Evolutionary conservation across 2,329 filamentous ascomycete species (phyloP).

Genomic region (Penicillium freii): DNA sequence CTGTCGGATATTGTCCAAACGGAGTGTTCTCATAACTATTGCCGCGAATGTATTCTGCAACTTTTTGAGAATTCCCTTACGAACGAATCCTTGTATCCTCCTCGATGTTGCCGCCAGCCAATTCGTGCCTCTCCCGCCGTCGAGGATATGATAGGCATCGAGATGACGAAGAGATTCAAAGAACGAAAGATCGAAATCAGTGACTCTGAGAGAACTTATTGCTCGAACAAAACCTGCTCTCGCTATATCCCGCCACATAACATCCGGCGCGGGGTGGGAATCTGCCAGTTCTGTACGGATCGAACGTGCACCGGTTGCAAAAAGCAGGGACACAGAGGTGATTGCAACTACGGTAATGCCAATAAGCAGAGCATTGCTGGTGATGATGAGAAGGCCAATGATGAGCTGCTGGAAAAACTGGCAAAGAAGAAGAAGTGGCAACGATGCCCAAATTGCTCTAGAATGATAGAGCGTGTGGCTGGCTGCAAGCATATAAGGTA

Average conservation of each 20-base stretch:
- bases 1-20: neutral
- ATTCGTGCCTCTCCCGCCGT: neutral
- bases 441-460: neutral
- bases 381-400: neutral
- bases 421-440: neutral
- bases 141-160: neutral
- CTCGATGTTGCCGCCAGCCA: neutral
- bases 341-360: neutral
- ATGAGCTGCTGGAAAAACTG: neutral
- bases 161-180: neutral
- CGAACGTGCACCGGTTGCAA: conserved; percentile 2
- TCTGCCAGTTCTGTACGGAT: neutral
- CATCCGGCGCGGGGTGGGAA: neutral
- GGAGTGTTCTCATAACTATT: neutral
- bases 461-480: neutral
- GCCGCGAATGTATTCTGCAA: neutral
- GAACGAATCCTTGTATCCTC: neutral
- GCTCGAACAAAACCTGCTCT: neutral
- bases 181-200: neutral
- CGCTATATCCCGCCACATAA: neutral
- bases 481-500: neutral
- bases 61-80: neutral
- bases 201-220: neutral
- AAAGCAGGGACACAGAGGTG: neutral
- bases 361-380: neutral